A percentile compares a stretch with the other conserved stretches of the same genome.
phyloP scores from a whole-genome alignment of 352 stramenopile species.

The Phytophthora cryptogea region DNA sequence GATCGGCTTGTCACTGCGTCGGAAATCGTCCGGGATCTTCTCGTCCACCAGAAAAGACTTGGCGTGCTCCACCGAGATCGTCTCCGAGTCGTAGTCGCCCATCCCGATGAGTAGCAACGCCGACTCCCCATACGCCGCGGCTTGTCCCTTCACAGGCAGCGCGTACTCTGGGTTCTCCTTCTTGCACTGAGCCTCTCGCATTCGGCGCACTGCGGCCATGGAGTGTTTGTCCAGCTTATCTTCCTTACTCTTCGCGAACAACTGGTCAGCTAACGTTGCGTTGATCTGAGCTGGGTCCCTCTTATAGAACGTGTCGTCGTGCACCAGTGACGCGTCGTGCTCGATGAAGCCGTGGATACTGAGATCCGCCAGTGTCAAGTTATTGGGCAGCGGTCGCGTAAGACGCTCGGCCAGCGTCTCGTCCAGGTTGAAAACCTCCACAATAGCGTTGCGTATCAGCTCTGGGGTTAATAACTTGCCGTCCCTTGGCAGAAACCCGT shows the following conservation, averaged over 20 bases:
- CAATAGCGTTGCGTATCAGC: constrained; percentile 42
- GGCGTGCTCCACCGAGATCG: constrained; percentile 47
- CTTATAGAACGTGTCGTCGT: constrained; percentile 60
- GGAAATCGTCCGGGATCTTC: constrained; percentile 52
- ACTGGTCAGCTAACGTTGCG: constrained; percentile 38
- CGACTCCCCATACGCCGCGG: constrained; percentile 25
- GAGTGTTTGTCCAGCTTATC: constrained; percentile 43
- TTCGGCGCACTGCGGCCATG: constrained; percentile 43
- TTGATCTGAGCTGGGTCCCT: constrained; percentile 54
- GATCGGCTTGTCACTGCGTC: constrained; percentile 30
- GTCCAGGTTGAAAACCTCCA: constrained; percentile 59
- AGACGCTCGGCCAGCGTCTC: constrained; percentile 40
- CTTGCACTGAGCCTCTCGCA: constrained; percentile 51
- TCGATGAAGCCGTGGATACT: constrained; percentile 60
- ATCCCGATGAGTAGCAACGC: constrained; percentile 30
- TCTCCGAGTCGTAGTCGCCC: constrained; percentile 30
- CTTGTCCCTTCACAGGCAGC: constrained; percentile 41
- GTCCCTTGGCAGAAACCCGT: constrained; percentile 64
- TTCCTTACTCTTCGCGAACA: constrained; percentile 44
- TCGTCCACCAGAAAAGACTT: constrained; percentile 61
- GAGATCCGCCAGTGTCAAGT: constrained; percentile 62
- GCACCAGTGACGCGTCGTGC: constrained; percentile 69
- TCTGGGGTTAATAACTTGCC: constrained; percentile 54
- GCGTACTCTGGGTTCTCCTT: constrained; percentile 51
- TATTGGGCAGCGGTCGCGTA: constrained; percentile 29